A percentile compares a stretch with the other conserved stretches of the same genome.
Evolutionary conservation across 139 green algal species (phyloP).

Genomic region (Penium margaritaceum): DNA sequence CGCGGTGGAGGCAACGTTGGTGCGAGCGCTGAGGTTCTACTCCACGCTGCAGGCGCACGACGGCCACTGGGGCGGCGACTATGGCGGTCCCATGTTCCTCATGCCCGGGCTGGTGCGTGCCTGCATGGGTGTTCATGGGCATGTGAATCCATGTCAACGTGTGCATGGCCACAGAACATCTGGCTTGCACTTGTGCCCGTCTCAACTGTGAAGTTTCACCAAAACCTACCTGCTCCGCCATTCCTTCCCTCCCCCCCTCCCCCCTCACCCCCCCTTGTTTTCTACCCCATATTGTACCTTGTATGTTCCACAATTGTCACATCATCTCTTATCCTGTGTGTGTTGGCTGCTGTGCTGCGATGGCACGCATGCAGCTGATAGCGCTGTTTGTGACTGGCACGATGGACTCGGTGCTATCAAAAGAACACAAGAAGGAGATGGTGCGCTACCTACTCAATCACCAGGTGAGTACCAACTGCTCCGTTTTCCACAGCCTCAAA

Average conservation of each 20-base stretch:
- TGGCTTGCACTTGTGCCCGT: no score
- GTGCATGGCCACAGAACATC: no score
- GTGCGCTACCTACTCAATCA: slow-evolving; percentile 89
- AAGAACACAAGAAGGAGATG: slow-evolving; percentile 62
- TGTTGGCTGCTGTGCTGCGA: no score
- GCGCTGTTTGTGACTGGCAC: slow-evolving; percentile 66
- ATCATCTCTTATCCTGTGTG: no score
- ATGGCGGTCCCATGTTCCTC: slow-evolving; percentile 97
- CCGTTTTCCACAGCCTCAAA: no score
- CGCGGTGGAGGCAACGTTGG: slow-evolving; percentile 18
- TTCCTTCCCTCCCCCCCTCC: neutral
- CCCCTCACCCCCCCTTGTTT: neutral
- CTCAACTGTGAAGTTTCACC: no score
- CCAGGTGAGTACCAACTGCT: no score
- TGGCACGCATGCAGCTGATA: slow-evolving; percentile 68
- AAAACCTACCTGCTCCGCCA: no score
- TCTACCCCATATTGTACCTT: no score
- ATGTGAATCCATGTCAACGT: no score
- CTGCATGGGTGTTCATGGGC: no score
- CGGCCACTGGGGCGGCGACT: slow-evolving; percentile 93
- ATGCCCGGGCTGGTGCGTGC: slow-evolving; percentile 70
- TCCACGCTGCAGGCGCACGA: slow-evolving; percentile 77
- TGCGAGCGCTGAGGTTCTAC: slow-evolving; percentile 60
- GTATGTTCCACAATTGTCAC: no score
- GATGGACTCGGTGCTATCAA: slow-evolving; percentile 67